These are phyloP conservation scores for Talaromyces sp. DNA, from an alignment of 2,329 filamentous ascomycete genomes.

Conservation along the genomic window DNA sequence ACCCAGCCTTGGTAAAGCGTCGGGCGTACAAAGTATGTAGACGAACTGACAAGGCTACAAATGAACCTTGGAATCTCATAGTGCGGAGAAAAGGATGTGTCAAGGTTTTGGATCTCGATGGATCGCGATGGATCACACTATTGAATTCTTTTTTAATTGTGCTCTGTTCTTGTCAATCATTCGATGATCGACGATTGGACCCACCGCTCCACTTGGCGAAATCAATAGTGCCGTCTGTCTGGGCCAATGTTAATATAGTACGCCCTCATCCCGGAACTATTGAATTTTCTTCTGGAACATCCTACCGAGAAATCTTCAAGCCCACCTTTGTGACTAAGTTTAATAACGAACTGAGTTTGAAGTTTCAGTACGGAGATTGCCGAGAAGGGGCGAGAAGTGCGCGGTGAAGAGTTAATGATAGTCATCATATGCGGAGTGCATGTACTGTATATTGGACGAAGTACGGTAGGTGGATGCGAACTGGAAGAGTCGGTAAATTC, in stretches of 20 bases:
- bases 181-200: slow-evolving; percentile 17
- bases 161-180: slow-evolving; percentile 5
- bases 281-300: slow-evolving; percentile 11
- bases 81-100: not conserved
- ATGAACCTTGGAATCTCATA: too few relatives aligned
- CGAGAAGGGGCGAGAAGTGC: too few relatives aligned
- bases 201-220: slow-evolving; percentile 18
- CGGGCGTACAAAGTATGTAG: not conserved
- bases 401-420: too few relatives aligned
- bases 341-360: not conserved
- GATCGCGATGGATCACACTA: slow-evolving; percentile 17
- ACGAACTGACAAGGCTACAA: not conserved
- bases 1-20: not conserved
- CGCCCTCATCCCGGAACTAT: not conserved
- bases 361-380: too few relatives aligned
- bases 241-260: slow-evolving; percentile 7
- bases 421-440: not conserved
- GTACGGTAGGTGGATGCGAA: not conserved
- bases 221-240: slow-evolving; percentile 22
- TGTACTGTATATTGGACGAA: too few relatives aligned
- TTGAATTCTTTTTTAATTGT: slow-evolving; percentile 17
- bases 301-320: slow-evolving; percentile 6
- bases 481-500: not conserved
- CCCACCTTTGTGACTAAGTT: not conserved
- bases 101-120: not conserved